phyloP scores from a whole-genome alignment of 306 rosid species.

The Fagus crenata region DNA sequence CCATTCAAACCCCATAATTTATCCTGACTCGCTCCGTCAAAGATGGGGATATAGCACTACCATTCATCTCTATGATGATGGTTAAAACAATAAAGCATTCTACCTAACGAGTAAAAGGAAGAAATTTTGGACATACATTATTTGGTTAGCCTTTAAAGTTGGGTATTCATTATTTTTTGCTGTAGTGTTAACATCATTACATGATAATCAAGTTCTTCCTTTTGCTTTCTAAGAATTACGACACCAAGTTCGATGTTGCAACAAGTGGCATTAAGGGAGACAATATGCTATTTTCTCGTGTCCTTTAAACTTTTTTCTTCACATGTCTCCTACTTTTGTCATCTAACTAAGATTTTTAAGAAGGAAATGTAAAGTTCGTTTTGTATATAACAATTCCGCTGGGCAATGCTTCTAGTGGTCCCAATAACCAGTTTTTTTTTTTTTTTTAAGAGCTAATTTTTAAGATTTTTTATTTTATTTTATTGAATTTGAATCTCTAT shows the following conservation, averaged over 20 bases:
- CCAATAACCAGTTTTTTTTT: not conserved
- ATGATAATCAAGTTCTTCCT: conserved; percentile 4
- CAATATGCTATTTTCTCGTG: conserved; percentile 5
- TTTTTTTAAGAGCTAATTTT: not conserved
- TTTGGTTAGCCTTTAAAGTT: conserved; percentile 7
- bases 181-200: conserved; percentile 7
- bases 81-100: conserved; percentile 27
- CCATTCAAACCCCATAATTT: conserved; percentile 31
- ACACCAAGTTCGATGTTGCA: conserved; percentile 6
- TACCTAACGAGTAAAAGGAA: conserved; percentile 9
- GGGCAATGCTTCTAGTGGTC: not conserved
- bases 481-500: not conserved
- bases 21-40: conserved; percentile 28
- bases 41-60: conserved; percentile 16
- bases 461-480: not conserved
- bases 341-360: not conserved
- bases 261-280: conserved; percentile 7
- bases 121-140: conserved; percentile 8
- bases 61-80: conserved; percentile 20
- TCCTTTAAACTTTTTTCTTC: conserved; percentile 18
- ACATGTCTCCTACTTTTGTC: conserved; percentile 15
- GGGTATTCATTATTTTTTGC: not conserved
- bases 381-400: not conserved
- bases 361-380: not conserved
- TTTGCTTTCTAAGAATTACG: conserved; percentile 9